Base-by-base conservation (phyloP, 1,284 basidiomycete species). In the Papiliotrema laurentii region DNA sequence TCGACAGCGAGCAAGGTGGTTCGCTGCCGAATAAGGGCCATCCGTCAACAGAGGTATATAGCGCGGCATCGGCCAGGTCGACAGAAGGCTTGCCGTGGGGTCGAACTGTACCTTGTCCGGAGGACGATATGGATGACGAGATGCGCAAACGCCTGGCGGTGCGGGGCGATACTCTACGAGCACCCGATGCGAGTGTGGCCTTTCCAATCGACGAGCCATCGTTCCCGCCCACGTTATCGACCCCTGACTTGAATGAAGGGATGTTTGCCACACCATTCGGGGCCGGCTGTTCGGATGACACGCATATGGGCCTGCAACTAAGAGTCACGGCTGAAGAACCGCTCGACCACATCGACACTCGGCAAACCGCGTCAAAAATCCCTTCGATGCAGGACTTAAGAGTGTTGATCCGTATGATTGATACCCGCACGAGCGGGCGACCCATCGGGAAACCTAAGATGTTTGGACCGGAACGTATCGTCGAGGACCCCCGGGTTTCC, bases 391-490 rank as follows among this genome's bases (percentile, higher is more conserved):
- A 31, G 4, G 41, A 43, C 18, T 30, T 43, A 10, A 18, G 41
- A 9, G 28, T 22, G 4, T 25, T 43, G 38, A 37, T 31, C 19
- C 24, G 7, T 3, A 27, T 18, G 36, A 37, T 41, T 25, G 36
- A 14, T 3, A 43, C 6, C 16, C 10, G 4, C 33, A 38, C 39
- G 14, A 5, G 16, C 22, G 36, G 21, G 16, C 26, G 4, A 26
- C 24, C 10, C 37, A 30, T 22, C 43, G 31, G 45, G 45, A 46
- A 49, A 37, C 38, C 39, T 25, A 54, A 50, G 37, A 49, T 65
- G 16, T 70, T 68, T 49, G 64, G 66, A 21, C 63, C 65, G 2
- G 66, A 70, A 41, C 48, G 39, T 25, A 36, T 64, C 16, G 54
- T 70, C 9, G 57, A 63, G 35, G 68, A 70, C 49, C 60, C 63